A percentile compares a stretch with the other conserved stretches of the same genome.
Conservation (phyloP, 2,329 filamentous ascomycete genomes). For the Alternaria solani region DNA sequence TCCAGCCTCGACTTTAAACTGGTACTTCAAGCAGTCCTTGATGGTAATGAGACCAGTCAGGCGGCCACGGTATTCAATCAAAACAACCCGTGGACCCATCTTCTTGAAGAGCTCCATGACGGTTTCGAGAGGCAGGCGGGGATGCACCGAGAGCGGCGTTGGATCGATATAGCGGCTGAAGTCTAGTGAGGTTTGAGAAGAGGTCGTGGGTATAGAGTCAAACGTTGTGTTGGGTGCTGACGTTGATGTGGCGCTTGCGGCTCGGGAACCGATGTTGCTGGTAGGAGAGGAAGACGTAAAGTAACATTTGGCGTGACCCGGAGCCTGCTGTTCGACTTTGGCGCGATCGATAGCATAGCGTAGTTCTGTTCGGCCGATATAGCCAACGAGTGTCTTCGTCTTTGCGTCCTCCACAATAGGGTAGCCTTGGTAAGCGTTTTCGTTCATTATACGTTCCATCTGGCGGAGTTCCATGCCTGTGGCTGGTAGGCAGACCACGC, state of each 20-base stretch:
- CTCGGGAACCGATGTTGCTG: conserved; percentile 22
- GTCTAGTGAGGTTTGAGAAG: conserved; percentile 69
- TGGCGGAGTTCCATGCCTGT: conserved; percentile 77
- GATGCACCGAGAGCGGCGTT: conserved; percentile 90
- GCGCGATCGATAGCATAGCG: conserved; percentile 87
- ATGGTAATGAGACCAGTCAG: conserved; percentile 89
- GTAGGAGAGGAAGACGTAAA: conserved; percentile 64
- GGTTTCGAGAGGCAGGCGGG: conserved; percentile 88
- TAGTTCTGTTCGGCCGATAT: conserved; percentile 91
- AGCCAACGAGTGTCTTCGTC: conserved; percentile 80
- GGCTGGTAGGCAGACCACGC: conserved; percentile 76
- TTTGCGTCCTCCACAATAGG: conserved; percentile 81
- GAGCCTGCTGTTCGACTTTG: conserved; percentile 68
- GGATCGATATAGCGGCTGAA: conserved; percentile 88
- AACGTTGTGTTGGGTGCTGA: conserved; percentile 58
- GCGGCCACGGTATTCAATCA: conserved; percentile 88
- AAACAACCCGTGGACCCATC: conserved; percentile 90
- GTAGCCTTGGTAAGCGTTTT: conserved; percentile 90
- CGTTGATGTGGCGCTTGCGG: conserved; percentile 24
- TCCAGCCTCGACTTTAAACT: conserved; percentile 88
- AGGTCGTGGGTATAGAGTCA: conserved; percentile 66
- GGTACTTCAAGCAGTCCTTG: conserved; percentile 96
- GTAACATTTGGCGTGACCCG: conserved; percentile 73
- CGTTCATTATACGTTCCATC: conserved; percentile 76
- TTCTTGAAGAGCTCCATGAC: conserved; percentile 99